These are phyloP conservation scores for Populus tomentosa DNA, from an alignment of 441 rosid species.

Conservation along the genomic window DNA sequence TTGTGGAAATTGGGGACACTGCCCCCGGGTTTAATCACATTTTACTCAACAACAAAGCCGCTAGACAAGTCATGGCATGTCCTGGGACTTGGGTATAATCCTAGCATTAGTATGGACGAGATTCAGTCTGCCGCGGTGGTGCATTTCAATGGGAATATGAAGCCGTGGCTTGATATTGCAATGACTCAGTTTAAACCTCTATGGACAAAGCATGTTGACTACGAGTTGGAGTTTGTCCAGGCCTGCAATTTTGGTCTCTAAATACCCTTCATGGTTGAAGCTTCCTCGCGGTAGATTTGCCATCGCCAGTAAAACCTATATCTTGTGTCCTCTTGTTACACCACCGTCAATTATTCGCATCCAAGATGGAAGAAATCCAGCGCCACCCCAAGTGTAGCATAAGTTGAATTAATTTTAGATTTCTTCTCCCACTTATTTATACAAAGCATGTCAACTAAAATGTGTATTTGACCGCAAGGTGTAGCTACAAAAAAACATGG, in stretches of 20 bases:
- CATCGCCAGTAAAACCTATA: not conserved
- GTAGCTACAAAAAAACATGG: not conserved
- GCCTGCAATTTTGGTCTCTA: slow-evolving; percentile 87
- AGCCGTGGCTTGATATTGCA: slow-evolving; percentile 98
- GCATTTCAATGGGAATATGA: slow-evolving; percentile 93
- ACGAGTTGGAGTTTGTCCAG: slow-evolving; percentile 78
- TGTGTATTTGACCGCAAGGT: not conserved
- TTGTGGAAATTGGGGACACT: slow-evolving; percentile 53
- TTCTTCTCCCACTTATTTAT: slow-evolving; percentile 9
- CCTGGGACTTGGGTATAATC: slow-evolving; percentile 87
- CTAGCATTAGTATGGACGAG: slow-evolving; percentile 94
- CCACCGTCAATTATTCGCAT: no score
- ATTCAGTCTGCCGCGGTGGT: slow-evolving; percentile 85
- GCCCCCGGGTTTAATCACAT: no score
- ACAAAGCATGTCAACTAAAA: slow-evolving; percentile 23
- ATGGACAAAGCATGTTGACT: slow-evolving; percentile 87
- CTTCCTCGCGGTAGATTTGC: not conserved
- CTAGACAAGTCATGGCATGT: slow-evolving; percentile 97
- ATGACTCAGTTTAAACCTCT: slow-evolving; percentile 92
- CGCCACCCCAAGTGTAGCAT: slow-evolving; percentile 15
- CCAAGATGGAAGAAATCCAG: not conserved
- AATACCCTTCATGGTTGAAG: not conserved
- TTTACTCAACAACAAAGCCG: slow-evolving; percentile 86
- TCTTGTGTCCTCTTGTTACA: slow-evolving; percentile 5
- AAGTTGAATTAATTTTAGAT: slow-evolving; percentile 1